phyloP scores from a whole-genome alignment of 129 eudicot genomes.

The Centrapalus pauciflorus region DNA sequence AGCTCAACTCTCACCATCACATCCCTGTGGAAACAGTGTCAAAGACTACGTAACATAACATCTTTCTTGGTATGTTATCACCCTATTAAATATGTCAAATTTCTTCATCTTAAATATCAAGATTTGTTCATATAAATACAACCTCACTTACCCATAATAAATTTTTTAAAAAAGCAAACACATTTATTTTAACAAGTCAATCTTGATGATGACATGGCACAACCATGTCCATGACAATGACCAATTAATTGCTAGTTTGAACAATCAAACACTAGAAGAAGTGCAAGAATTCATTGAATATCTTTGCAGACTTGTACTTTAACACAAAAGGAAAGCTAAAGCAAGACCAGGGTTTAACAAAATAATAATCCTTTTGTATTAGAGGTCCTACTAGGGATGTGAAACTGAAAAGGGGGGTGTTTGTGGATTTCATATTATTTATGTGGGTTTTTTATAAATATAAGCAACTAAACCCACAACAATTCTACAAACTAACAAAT shows the following conservation, averaged over 20 bases:
- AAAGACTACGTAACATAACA: conserved; percentile 16
- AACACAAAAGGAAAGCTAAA: conserved; percentile 10
- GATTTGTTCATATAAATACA: no score
- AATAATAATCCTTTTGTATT: background rate
- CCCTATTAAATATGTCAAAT: background rate
- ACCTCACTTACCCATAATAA: background rate
- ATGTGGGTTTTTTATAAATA: background rate
- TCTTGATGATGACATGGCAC: conserved; percentile 2
- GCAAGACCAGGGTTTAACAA: conserved; percentile 10
- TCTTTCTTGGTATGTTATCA: background rate
- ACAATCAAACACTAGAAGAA: background rate
- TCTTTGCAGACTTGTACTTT: background rate
- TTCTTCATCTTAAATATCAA: background rate
- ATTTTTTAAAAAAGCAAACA: background rate
- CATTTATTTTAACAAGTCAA: background rate
- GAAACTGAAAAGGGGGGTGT: background rate
- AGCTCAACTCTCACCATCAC: conserved; percentile 35
- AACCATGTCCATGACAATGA: no score
- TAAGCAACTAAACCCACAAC: background rate
- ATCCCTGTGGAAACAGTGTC: conserved; percentile 26
- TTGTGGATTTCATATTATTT: background rate
- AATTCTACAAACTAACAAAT: conserved; percentile 1
- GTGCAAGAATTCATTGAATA: conserved; percentile 6
- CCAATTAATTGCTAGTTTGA: background rate
- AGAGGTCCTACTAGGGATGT: background rate